Evolutionary conservation across 768 basidiomycete genomes (phyloP).

Genomic region (Neoboletus subvelutipes): DNA sequence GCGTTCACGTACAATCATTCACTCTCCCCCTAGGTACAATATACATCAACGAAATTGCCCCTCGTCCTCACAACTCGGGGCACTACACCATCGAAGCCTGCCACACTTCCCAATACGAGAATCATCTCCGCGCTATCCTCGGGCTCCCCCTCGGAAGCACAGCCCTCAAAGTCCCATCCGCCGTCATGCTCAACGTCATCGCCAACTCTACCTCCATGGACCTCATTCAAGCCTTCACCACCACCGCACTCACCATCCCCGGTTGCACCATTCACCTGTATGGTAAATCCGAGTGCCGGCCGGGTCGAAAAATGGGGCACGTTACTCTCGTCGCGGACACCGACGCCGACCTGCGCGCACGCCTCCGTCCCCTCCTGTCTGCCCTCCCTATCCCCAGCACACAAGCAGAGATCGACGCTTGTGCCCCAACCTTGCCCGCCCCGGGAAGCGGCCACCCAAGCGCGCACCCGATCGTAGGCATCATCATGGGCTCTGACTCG

Average conservation of each 20-base stretch:
- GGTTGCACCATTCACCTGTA: constrained; percentile 89
- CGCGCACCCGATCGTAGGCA: constrained; percentile 74
- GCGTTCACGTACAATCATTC: background rate
- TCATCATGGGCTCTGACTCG: constrained; percentile 99
- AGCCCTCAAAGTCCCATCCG: constrained; percentile 78
- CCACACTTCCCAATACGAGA: constrained; percentile 94
- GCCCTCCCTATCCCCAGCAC: constrained; percentile 48
- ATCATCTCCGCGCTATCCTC: constrained; percentile 94
- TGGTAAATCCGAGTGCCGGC: constrained; percentile 88
- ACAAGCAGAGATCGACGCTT: constrained; percentile 48
- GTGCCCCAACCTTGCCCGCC: constrained; percentile 47
- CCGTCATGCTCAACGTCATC: constrained; percentile 93
- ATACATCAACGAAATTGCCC: constrained; percentile 95
- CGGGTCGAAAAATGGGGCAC: constrained; percentile 97
- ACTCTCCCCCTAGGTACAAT: constrained; percentile 54
- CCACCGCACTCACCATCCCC: constrained; percentile 62
- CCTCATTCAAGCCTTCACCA: constrained; percentile 54
- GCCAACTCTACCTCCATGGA: constrained; percentile 70
- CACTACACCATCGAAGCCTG: constrained; percentile 99
- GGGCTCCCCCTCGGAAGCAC: constrained; percentile 88
- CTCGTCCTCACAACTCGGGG: constrained; percentile 96
- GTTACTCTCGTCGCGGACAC: constrained; percentile 84
- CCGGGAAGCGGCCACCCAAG: constrained; percentile 57
- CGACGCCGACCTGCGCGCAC: constrained; percentile 67
- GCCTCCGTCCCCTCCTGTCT: constrained; percentile 73